Base-by-base conservation (phyloP, 2,329 filamentous ascomycete genomes). In the Fusarium mexicanum region DNA sequence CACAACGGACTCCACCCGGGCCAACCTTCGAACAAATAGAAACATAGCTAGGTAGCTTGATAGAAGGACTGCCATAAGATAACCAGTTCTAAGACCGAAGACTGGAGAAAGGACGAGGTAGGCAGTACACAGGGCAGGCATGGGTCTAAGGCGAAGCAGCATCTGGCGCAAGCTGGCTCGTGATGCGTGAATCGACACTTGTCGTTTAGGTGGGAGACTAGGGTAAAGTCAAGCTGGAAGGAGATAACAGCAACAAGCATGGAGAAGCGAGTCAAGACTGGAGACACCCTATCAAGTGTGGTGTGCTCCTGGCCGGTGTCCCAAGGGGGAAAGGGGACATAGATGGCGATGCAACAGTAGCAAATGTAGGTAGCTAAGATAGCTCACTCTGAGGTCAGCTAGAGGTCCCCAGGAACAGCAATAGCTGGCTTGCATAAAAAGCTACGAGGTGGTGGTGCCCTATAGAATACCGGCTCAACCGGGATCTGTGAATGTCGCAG, bases 181-280 rank as follows among this genome's bases (percentile, higher is more conserved):
- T 78, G 76, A 77, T 75, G 67, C 54, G 59, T 38, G 22, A 74
- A 61, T 72, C 64, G 70, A 76, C 60, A 65, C 73, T 72, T 76
- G 63, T 57, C 57, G 51, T 40, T 59, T 70, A 50, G 72, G 61
- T 61, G 57, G 50, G 72, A 53, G 53, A 55, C 41, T 51, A 75
- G 61, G 61, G 58, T 60, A 44, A 58, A 61, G 65, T 61, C 55
- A 60, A 70, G 62, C 43, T 53, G 41, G 47, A 63, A 40, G 55
- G 31, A 44, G 62, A 65, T 48, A 64, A 62, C 67, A 57, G 44
- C 60, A 43, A 59, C 38, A 66, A 63, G 59, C 48, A 53, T 59
- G 53, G 65, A 72, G 24, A 69, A 72, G 61, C 65, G 54, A 73
- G 72, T 67, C 57, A 74, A 58, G 41, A 44, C 48, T 55, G 47